Percentiles rank a stretch among this genome's conserved stretches.
Conservation (phyloP, 495 filamentous ascomycete genomes). For the Hamigera avellanea region DNA sequence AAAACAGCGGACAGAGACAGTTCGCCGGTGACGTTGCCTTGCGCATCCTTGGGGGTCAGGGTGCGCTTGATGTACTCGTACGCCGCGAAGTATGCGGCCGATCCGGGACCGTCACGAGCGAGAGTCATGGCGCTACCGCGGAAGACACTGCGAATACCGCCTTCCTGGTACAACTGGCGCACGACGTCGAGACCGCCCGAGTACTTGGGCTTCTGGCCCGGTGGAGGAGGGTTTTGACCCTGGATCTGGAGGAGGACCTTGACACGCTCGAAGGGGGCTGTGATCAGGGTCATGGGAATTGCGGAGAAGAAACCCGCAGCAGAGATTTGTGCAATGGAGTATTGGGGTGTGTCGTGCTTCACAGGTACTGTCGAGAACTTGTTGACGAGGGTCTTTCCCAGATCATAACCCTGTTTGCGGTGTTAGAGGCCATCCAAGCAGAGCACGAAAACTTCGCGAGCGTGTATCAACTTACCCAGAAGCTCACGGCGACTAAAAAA, state of each 20-base stretch:
- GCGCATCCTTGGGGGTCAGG: slow-evolving; percentile 74
- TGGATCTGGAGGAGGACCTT: slow-evolving; percentile 98
- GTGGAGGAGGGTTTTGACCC: slow-evolving; percentile 72
- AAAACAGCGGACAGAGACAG: slow-evolving; percentile 76
- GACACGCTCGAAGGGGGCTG: slow-evolving; percentile 94
- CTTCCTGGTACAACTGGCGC: slow-evolving; percentile 83
- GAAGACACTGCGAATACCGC: slow-evolving; percentile 83
- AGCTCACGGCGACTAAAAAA: slow-evolving; percentile 79
- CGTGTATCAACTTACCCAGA: slow-evolving; percentile 49
- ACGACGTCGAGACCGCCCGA: slow-evolving; percentile 86
- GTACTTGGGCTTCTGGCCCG: slow-evolving; percentile 91
- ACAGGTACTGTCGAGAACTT: slow-evolving; percentile 48
- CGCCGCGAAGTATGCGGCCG: slow-evolving; percentile 89
- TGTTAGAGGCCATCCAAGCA: too few relatives aligned
- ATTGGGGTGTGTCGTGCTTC: slow-evolving; percentile 47
- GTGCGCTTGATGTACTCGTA: slow-evolving; percentile 90
- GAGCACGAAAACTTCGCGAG: not conserved
- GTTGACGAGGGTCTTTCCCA: slow-evolving; percentile 80
- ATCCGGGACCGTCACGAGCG: slow-evolving; percentile 85
- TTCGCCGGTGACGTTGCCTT: slow-evolving; percentile 55
- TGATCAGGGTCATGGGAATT: slow-evolving; percentile 95
- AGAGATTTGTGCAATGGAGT: slow-evolving; percentile 79
- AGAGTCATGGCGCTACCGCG: slow-evolving; percentile 83
- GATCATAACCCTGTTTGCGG: slow-evolving; percentile 63
- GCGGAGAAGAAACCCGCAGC: slow-evolving; percentile 95